A percentile compares a stretch with the other conserved stretches of the same genome.
Conservation (phyloP, 2,329 filamentous ascomycete genomes). For the Coniosporium uncinatum region DNA sequence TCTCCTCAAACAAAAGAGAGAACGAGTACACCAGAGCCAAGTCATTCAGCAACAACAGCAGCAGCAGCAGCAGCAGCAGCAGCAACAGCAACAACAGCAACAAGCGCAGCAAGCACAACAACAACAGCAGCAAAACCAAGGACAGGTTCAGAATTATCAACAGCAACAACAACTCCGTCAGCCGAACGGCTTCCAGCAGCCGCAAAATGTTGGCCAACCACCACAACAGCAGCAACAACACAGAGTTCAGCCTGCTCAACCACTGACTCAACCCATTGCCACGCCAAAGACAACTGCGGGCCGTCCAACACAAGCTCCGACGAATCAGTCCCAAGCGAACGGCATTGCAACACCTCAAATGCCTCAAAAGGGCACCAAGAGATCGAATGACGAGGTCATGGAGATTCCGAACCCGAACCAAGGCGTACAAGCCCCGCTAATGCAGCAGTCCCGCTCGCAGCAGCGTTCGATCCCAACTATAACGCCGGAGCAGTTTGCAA, state of each 20-base stretch:
- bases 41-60: background rate
- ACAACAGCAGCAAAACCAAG: conserved; percentile 7
- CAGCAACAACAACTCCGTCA: background rate
- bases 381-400: background rate
- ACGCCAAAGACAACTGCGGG: background rate
- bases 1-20: too few relatives aligned
- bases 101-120: conserved; percentile 8
- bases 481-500: too few relatives aligned
- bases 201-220: background rate
- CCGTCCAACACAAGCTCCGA: background rate
- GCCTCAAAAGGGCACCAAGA: background rate
- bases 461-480: too few relatives aligned
- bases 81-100: background rate
- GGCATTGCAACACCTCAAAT: background rate
- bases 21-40: too few relatives aligned
- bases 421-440: background rate
- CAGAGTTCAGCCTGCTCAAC: background rate
- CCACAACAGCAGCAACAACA: conserved; percentile 1
- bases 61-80: background rate
- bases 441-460: background rate
- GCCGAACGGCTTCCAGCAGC: background rate
- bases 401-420: background rate
- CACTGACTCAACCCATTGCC: background rate
- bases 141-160: background rate
- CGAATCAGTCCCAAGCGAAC: background rate